Base-by-base conservation (phyloP, 768 basidiomycete species). In the Crassisporium funariophilum region DNA sequence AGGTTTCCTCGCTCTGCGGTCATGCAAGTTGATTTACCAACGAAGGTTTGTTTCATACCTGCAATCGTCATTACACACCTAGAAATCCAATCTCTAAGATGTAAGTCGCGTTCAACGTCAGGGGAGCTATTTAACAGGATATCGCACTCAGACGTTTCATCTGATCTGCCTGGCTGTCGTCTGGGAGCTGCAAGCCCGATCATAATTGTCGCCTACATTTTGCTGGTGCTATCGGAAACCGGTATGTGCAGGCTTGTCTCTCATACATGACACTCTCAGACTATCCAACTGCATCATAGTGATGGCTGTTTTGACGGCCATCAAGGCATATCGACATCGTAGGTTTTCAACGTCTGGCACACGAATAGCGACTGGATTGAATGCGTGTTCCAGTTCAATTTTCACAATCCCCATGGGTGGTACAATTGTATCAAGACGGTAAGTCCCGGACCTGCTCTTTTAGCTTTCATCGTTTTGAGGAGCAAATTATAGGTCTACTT, bases 381-480 rank as follows among this genome's bases (percentile, higher is more conserved):
- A 45, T 22, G 13, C 3, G 7, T 12, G 9, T 24, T 31, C 4
- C 22, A 73, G 73, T 73, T 21, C 65, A 65, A 21, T 59, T 63
- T 27, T 65, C 70, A n/a, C 56, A 58, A 16, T 61, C 66, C 3
- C 58, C 59, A 2, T 72, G 73, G 67, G 58, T 74, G 4, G 44
- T 64, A 6, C 65, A 67, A 49, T 54, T 76, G 11, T 72, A 76
- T 47, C 57, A 60, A 37, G 72, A 76, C 46, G 74, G 74, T 69
- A 33, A 36, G 61, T 44, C 1, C 4, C 15, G 13, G 41, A 24
- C 19, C 4, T 24, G 35, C 13, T 19, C 1, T 2, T n/a, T 12
- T 39, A 40, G 11, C 39, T 17, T 22, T 11, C 3, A 4, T 25
- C 17, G 13, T 9, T 35, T 34, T n/a, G 34, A 47, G n/a, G 37